phyloP scores from a whole-genome alignment of 73 alveolate species.

The Tetrahymena malaccensis region DNA sequence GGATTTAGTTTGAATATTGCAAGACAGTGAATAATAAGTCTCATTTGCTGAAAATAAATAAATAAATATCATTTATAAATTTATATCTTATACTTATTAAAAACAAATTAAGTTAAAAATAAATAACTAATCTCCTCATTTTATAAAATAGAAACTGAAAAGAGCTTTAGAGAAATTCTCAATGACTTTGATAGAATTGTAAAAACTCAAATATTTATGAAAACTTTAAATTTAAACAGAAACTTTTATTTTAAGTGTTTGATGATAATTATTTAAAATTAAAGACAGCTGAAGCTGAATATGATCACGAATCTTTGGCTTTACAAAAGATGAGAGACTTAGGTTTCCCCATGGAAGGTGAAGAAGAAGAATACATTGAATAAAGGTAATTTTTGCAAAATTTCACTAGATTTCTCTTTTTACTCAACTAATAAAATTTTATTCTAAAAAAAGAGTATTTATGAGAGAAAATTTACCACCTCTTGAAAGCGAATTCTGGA shows the following conservation, averaged over 20 bases:
- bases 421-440: background rate
- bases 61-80: background rate
- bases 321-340: conserved; percentile 1
- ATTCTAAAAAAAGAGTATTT: conserved; percentile 11
- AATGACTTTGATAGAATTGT: conserved; percentile 13
- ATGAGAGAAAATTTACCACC: conserved; percentile 9
- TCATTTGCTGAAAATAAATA: no score
- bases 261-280: background rate
- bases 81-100: background rate
- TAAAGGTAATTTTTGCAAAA: background rate
- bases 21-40: background rate
- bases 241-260: background rate
- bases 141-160: conserved; percentile 44
- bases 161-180: conserved; percentile 38
- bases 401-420: background rate
- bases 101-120: no score
- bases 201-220: background rate
- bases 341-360: conserved; percentile 35
- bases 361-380: conserved; percentile 42
- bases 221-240: background rate
- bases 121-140: background rate
- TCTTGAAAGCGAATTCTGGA: conserved; percentile 12
- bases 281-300: conserved; percentile 16
- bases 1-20: background rate
- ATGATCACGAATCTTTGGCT: background rate